Conservation (phyloP, 2,329 filamentous ascomycete species). For the Aspergillus sp. region DNA sequence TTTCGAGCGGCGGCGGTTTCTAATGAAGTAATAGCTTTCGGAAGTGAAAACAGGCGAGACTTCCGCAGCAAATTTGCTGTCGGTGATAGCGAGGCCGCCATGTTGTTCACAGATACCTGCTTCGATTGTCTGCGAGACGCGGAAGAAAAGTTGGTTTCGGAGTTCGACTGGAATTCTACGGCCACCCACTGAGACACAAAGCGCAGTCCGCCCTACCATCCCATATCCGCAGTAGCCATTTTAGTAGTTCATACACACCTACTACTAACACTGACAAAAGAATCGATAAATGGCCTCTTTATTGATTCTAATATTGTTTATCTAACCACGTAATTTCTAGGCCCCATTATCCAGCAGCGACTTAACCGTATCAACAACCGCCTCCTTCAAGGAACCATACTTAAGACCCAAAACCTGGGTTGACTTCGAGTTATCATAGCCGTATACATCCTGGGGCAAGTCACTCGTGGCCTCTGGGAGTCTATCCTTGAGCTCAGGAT, state of each 20-base stretch:
- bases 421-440: constrained; percentile 42
- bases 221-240: not conserved
- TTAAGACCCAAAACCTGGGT: constrained; percentile 42
- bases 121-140: constrained; percentile 18
- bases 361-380: constrained; percentile 39
- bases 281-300: not conserved
- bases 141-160: constrained; percentile 35
- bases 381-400: constrained; percentile 40
- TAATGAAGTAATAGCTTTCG: constrained; percentile 67
- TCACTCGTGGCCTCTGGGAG: constrained; percentile 40
- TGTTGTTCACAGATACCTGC: constrained; percentile 30
- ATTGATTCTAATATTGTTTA: not conserved
- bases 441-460: constrained; percentile 29
- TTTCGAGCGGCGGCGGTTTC: constrained; percentile 50
- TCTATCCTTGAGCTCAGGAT: constrained; percentile 43
- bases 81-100: constrained; percentile 54
- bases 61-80: constrained; percentile 72
- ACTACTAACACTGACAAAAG: not conserved
- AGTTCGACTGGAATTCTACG: constrained; percentile 27
- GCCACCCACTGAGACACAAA: constrained; percentile 17
- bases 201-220: constrained; percentile 15
- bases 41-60: constrained; percentile 87
- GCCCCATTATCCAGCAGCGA: constrained; percentile 35
- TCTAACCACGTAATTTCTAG: constrained; percentile 14
- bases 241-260: too few relatives aligned